phyloP scores from a whole-genome alignment of 2,329 filamentous ascomycete genomes.

The Colletotrichum plurivorum region DNA sequence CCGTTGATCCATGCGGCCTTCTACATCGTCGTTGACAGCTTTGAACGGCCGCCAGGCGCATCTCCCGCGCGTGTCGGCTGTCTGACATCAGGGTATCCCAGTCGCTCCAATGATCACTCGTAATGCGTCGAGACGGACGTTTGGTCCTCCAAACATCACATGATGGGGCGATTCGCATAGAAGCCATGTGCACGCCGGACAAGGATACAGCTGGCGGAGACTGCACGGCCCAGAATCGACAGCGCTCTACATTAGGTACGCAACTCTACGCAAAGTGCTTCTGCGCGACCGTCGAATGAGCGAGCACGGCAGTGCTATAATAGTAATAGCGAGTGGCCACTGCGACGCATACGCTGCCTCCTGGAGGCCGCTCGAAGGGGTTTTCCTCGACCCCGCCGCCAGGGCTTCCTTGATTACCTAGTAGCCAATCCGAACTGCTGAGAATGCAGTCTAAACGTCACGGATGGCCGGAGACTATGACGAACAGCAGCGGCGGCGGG shows the following conservation, averaged over 20 bases:
- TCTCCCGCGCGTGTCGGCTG: constrained; percentile 11
- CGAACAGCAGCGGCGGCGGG: constrained; percentile 1
- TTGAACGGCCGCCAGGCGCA: neutral
- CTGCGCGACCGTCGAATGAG: constrained; percentile 7
- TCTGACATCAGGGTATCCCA: constrained; percentile 10
- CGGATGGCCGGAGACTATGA: constrained; percentile 33
- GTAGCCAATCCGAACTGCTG: constrained; percentile 24
- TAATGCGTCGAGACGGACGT: neutral
- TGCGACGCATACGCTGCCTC: constrained; percentile 5
- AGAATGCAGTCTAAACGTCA: neutral
- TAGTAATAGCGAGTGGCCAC: constrained; percentile 13
- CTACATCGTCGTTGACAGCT: neutral
- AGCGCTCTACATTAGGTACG: neutral
- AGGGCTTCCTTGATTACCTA: neutral
- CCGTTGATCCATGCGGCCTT: neutral
- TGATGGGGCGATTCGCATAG: neutral
- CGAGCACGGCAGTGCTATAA: neutral
- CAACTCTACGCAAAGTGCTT: neutral
- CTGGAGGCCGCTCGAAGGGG: constrained; percentile 12
- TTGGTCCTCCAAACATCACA: constrained; percentile 7
- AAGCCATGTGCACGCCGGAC: neutral
- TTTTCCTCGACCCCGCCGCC: constrained; percentile 14
- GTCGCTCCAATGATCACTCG: constrained; percentile 12
- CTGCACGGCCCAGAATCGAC: neutral
- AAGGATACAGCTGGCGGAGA: neutral